Evolutionary conservation across 31 red algal species (phyloP), one percentile per base, ranked within the genome.

Genomic region (Asparagopsis taxiformis): DNA sequence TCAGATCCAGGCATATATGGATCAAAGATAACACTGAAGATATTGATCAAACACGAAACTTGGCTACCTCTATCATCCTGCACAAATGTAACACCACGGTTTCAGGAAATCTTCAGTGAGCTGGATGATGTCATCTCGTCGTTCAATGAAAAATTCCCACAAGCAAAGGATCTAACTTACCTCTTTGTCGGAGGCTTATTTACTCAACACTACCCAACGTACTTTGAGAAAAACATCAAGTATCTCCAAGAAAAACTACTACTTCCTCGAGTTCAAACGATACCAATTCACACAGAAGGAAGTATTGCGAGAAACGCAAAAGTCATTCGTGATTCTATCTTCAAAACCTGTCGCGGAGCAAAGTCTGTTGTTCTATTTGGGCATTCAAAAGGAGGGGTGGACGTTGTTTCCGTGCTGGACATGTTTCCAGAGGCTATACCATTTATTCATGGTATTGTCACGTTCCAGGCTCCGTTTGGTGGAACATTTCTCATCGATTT

Each of bases 111-210:
- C 41, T 65, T 85, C 36, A 32, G 55, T 19, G 25, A 48, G 16
- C 51, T 51, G 1, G 70, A 68, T 48, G 53, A 60, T 3, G 37
- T 69, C 2, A 16, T 70, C 17, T 20, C 7, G 2, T 13, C 48
- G 2, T 61, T 85, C 36, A 44, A 75, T 21, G 51, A 58, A 22
- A 49, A 43, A 15, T 85, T 75, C 70, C 81, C 81, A 43, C 56
- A 85, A 23, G 81, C 81, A n/a, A 32, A 74, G 24, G n/a, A 74
- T 29, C 57, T 75, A 23, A 58, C 62, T 2, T 85, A 75, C 35
- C 65, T 90, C 20, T 72, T 90, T n/a, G 74, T 90, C n/a, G 68
- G 68, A 31, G 85, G 85, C 16, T 66, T 90, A 25, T 90, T 90
- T 55, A 90, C 85, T 6, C 55, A 62, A 20, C 85, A 90, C 50